Evolutionary conservation across 2,329 filamentous ascomycete species (phyloP).

Genomic region (Hypoxylon sp.): DNA sequence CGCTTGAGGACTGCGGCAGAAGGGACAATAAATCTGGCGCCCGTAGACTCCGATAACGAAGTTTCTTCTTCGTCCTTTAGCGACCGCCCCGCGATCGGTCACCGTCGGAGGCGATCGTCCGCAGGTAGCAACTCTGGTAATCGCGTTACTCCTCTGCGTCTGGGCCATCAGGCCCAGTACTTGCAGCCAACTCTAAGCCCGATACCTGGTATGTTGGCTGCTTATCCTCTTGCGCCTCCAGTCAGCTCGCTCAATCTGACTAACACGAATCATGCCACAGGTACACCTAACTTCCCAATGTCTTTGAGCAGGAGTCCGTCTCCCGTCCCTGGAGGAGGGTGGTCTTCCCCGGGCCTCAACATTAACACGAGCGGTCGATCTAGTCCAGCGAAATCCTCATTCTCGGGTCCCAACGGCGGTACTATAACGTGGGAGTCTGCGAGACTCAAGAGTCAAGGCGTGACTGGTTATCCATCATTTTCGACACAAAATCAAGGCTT

Average conservation of each 20-base stretch:
- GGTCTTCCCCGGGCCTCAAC: slow-evolving; percentile 86
- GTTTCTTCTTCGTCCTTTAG: slow-evolving; percentile 70
- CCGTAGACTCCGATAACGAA: slow-evolving; percentile 61
- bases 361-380: slow-evolving; percentile 78
- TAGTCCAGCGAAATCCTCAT: slow-evolving; percentile 71
- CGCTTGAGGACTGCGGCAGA: slow-evolving; percentile 39
- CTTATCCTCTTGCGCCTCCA: slow-evolving; percentile 36
- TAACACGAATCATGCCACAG: slow-evolving; percentile 54
- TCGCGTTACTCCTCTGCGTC: slow-evolving; percentile 55
- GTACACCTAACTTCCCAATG: slow-evolving; percentile 76
- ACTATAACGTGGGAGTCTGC: slow-evolving; percentile 85
- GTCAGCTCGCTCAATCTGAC: slow-evolving; percentile 15
- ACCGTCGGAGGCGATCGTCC: slow-evolving; percentile 67
- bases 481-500: slow-evolving; percentile 87
- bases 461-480: slow-evolving; percentile 83
- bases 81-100: slow-evolving; percentile 63
- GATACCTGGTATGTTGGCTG: slow-evolving; percentile 67
- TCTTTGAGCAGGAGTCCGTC: slow-evolving; percentile 90
- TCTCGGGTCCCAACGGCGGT: slow-evolving; percentile 66
- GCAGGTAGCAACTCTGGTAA: slow-evolving; percentile 52
- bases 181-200: slow-evolving; percentile 63
- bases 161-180: slow-evolving; percentile 59
- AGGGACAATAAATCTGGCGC: slow-evolving; percentile 64
- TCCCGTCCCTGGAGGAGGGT: slow-evolving; percentile 86
- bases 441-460: slow-evolving; percentile 80